Conservation (phyloP, 2,329 filamentous ascomycete genomes). For the Bertia moriformis region DNA sequence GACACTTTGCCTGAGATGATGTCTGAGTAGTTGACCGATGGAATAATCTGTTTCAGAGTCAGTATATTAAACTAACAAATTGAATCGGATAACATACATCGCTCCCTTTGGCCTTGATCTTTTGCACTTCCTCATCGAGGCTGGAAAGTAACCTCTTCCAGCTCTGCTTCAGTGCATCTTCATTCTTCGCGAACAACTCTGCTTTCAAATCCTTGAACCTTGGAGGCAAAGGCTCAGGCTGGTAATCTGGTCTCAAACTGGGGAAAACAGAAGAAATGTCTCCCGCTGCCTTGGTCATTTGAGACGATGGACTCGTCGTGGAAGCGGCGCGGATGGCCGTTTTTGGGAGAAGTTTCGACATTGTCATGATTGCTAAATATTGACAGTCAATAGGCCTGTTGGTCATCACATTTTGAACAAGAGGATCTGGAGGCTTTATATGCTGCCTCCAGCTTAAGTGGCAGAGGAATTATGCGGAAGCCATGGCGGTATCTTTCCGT, state of each 20-base stretch:
- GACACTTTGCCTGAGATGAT: neutral
- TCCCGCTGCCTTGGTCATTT: conserved; percentile 23
- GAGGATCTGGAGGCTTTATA: no score
- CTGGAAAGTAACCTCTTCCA: conserved; percentile 23
- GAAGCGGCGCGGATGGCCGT: conserved; percentile 11
- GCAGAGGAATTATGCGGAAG: no score
- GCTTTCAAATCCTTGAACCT: conserved; percentile 24
- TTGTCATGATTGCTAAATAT: no score
- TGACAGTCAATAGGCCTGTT: no score
- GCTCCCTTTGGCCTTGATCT: conserved; percentile 21
- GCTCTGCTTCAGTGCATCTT: conserved; percentile 18
- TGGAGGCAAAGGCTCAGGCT: conserved; percentile 21
- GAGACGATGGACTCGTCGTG: conserved; percentile 12
- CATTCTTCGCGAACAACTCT: conserved; percentile 19
- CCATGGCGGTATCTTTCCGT: no score
- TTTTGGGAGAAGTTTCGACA: conserved; percentile 13
- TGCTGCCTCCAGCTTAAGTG: no score
- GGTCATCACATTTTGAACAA: no score
- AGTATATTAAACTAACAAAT: neutral
- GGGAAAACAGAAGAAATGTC: conserved; percentile 32
- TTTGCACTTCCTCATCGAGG: conserved; percentile 20
- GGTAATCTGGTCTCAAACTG: conserved; percentile 23
- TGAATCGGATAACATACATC: conserved; percentile 13
- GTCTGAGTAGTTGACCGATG: neutral
- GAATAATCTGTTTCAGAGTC: neutral